Percentiles rank a stretch among this genome's conserved stretches.
Conservation (phyloP, 495 filamentous ascomycete genomes). For the Haplographium delicatum region DNA sequence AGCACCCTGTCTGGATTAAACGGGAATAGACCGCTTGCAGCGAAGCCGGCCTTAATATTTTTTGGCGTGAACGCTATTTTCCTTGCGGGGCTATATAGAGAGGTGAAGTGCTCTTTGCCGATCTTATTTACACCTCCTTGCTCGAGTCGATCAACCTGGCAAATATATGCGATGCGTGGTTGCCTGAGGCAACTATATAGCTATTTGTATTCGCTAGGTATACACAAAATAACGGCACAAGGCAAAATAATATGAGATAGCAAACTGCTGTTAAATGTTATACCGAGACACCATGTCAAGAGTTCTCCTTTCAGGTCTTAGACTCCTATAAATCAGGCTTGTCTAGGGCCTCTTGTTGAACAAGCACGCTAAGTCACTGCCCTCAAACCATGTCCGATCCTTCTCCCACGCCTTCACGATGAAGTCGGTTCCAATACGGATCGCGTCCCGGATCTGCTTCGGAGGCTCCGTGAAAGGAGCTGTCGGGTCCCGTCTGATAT, state of each 20-base stretch:
- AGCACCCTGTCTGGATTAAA: background rate
- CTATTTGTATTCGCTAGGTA: no score
- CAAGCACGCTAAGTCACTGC: constrained; percentile 15
- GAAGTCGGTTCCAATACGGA: constrained; percentile 13
- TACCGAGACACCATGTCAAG: no score
- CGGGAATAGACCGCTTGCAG: background rate
- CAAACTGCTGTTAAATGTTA: no score
- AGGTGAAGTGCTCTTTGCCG: constrained; percentile 10
- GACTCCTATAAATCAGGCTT: no score
- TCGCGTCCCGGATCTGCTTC: constrained; percentile 5
- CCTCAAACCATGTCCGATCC: constrained; percentile 15
- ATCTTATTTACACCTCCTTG: background rate
- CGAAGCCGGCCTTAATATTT: background rate
- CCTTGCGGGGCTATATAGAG: constrained; percentile 23
- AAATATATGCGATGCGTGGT: background rate
- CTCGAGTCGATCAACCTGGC: background rate
- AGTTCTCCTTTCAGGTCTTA: no score
- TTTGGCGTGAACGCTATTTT: background rate
- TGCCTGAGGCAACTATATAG: no score
- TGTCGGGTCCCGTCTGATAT: constrained; percentile 3
- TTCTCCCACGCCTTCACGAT: constrained; percentile 17
- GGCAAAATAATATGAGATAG: no score
- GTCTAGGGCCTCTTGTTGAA: no score
- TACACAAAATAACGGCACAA: no score
- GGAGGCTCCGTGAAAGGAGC: background rate